A percentile compares a stretch with the other conserved stretches of the same genome.
Evolutionary conservation across 1,139 yeast species (phyloP).

Genomic region (Nakaseomyces sp.): DNA sequence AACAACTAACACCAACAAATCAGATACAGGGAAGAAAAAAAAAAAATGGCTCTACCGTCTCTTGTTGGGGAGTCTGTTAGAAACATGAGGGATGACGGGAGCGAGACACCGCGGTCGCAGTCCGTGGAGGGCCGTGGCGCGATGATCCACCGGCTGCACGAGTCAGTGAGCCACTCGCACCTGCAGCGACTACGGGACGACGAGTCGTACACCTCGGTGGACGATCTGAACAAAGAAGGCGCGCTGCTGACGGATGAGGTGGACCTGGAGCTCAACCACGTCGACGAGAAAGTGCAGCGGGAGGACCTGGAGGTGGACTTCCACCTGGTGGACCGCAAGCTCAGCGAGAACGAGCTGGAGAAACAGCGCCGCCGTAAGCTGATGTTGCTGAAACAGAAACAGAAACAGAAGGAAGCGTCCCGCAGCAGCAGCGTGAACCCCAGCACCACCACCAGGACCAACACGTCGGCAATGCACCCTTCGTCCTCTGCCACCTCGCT

Average conservation of each 20-base stretch:
- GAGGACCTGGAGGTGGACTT: slow-evolving; percentile 1
- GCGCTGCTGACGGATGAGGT: slow-evolving; percentile 28
- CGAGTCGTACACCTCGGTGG: slow-evolving; percentile 22
- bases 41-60: slow-evolving; percentile 11
- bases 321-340: slow-evolving; percentile 2
- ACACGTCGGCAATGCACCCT: too few species aligned
- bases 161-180: slow-evolving; percentile 5
- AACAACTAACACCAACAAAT: too few species aligned
- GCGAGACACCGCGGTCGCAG: background rate
- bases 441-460: background rate
- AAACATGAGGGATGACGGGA: slow-evolving; percentile 13
- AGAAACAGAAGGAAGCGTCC: background rate
- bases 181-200: too few species aligned
- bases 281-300: slow-evolving; percentile 3
- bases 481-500: background rate
- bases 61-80: slow-evolving; percentile 20
- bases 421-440: too few species aligned
- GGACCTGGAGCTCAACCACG: slow-evolving; percentile 17
- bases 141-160: slow-evolving; percentile 5
- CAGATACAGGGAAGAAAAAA: background rate
- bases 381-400: slow-evolving; percentile 2
- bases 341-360: slow-evolving; percentile 2
- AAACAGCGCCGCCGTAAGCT: slow-evolving; percentile 1
- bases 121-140: background rate
- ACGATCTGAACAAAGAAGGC: slow-evolving; percentile 27